These are phyloP conservation scores for Penicillium sp. DNA, from an alignment of 2,329 filamentous ascomycete genomes.

Conservation along the genomic window DNA sequence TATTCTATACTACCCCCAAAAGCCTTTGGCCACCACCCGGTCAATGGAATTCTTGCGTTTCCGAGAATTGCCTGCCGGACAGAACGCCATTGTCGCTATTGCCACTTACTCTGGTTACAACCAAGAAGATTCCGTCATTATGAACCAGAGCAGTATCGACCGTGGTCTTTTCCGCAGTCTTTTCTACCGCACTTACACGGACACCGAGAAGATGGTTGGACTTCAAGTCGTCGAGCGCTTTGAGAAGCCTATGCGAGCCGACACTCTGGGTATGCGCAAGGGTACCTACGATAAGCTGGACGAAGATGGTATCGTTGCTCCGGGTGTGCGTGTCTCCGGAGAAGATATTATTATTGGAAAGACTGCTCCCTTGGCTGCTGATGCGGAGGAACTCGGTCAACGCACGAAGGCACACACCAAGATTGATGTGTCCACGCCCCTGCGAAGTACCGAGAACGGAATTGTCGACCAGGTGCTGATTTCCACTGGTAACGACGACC, in stretches of 20 bases:
- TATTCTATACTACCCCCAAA: conserved; percentile 98
- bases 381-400: conserved; percentile 91
- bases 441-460: conserved; percentile 94
- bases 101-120: conserved; percentile 98
- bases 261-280: conserved; percentile 89
- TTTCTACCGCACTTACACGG: conserved; percentile 96
- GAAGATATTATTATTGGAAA: conserved; percentile 99
- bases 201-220: conserved; percentile 94
- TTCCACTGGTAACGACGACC: conserved; percentile 90
- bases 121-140: conserved; percentile 99
- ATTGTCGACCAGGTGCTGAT: conserved; percentile 92
- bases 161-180: conserved; percentile 95
- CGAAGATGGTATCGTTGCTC: conserved; percentile 90
- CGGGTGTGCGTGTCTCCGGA: conserved; percentile 90
- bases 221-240: conserved; percentile 92
- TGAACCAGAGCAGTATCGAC: conserved; percentile 99
- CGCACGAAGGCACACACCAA: conserved; percentile 88
- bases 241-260: conserved; percentile 86
- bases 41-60: conserved; percentile 99
- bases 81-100: conserved; percentile 98
- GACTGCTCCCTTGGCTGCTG: conserved; percentile 89
- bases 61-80: conserved; percentile 91
- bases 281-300: conserved; percentile 98
- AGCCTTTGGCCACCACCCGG: conserved; percentile 90
- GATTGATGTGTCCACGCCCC: conserved; percentile 90